These are phyloP conservation scores for Aspergillus thermomutatus DNA, from an alignment of 2,329 filamentous ascomycete genomes.

Conservation along the genomic window DNA sequence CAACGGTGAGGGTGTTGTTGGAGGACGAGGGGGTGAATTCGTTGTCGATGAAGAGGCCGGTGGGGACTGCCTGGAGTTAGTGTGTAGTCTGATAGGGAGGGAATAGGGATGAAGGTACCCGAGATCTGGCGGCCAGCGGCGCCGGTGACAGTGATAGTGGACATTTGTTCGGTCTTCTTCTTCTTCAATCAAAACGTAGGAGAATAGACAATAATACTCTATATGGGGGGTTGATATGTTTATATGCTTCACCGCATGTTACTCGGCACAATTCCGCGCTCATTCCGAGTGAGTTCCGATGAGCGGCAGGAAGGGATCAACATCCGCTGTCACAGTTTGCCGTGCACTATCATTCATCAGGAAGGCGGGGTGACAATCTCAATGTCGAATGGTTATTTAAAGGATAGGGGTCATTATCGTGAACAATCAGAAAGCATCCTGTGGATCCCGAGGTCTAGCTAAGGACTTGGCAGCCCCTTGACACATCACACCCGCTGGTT, in stretches of 20 bases:
- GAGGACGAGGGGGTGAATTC: conserved; percentile 21
- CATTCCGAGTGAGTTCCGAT: neutral
- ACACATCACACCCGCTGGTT: no score
- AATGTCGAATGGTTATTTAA: neutral
- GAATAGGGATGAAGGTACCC: no score
- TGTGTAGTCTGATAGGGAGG: no score
- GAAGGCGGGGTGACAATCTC: neutral
- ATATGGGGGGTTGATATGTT: no score
- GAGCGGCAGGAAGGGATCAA: neutral
- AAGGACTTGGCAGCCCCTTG: neutral
- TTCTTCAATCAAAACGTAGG: no score
- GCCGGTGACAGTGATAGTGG: conserved; percentile 8
- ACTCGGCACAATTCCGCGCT: neutral
- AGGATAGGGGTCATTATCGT: neutral
- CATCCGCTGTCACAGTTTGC: neutral
- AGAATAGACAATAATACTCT: no score
- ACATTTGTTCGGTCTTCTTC: neutral
- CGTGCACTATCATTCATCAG: neutral
- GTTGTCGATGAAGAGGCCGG: conserved; percentile 28
- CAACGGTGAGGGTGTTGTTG: conserved; percentile 15
- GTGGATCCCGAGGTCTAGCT: neutral
- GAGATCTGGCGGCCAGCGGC: conserved; percentile 16
- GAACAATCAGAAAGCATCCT: neutral
- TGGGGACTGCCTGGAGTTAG: conserved; percentile 16
- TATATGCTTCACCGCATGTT: neutral